phyloP scores from a whole-genome alignment of 2,329 filamentous ascomycete genomes.

The Hymenoscyphus occultus region DNA sequence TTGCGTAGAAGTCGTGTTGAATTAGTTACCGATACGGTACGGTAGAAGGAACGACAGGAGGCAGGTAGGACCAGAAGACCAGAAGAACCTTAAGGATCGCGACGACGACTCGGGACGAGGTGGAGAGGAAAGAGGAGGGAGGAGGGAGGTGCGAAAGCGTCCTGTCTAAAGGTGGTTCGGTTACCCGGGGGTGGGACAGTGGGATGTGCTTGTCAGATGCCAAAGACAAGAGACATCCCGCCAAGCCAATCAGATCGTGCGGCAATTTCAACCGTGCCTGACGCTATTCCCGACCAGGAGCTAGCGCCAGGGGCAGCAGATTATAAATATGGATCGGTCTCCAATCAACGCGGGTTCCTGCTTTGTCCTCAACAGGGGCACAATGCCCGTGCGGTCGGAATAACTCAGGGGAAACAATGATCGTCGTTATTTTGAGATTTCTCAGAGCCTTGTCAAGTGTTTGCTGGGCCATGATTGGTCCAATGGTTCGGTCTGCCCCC shows the following conservation, averaged over 20 bases:
- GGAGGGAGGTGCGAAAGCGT: neutral
- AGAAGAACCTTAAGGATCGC: neutral
- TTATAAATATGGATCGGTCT: neutral
- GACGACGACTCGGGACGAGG: neutral
- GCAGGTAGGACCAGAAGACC: neutral
- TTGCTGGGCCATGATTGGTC: neutral
- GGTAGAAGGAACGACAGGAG: neutral
- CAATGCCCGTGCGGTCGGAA: neutral
- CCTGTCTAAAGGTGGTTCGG: neutral
- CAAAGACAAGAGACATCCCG: neutral
- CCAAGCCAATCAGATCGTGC: neutral
- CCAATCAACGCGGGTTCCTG: neutral
- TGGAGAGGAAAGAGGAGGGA: neutral
- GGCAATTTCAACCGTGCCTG: slow-evolving; percentile 1
- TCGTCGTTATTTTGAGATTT: slow-evolving; percentile 4
- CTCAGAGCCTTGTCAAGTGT: neutral
- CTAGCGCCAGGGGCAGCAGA: neutral
- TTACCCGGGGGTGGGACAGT: neutral
- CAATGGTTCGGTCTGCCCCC: neutral
- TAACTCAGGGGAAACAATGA: neutral
- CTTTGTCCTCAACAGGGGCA: neutral
- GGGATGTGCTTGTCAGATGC: neutral
- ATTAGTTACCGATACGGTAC: neutral
- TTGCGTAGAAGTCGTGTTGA: neutral
- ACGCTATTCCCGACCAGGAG: neutral